Base-by-base conservation (phyloP, 306 rosid genomes). In the Lupinus albus region DNA sequence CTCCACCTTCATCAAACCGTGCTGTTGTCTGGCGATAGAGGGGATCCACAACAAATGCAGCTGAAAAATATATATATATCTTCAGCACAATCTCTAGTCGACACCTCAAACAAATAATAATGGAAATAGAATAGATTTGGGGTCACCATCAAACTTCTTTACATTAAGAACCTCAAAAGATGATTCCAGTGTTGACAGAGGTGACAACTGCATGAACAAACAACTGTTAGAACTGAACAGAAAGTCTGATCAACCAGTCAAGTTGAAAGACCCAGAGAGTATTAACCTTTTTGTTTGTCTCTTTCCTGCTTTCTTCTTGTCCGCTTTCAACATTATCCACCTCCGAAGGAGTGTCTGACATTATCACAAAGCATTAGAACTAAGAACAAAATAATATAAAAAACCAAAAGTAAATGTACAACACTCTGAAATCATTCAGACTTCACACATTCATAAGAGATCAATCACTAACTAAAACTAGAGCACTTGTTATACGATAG, bases 1-100 rank as follows among this genome's bases (percentile, higher is more conserved):
- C 99, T 76, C 99, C 99, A 33, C 99, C 99, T 87, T 93, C 99
- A 44, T 93, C 97, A 63, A 93, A 93, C 78, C 88, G 90, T 62
- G 97, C 95, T 9, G 99, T 84, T 45, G 99, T 90, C 77, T 93
- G 95, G 75, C 88, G 95, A 79, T 90, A 93, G 56, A 93, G 97
- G 10, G 97, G 99, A 78, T 93, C 99, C 80, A 93, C 94, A 0
- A 90, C 81, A 78, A 93, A 93, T 68, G 99, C 96, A 79, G 89
- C 97, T 93, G 92, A 67, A 81, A 85, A 48, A 36, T n/a, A 41
- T 66, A 72, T 48, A 71, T 11, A 68, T 78, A 72, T 51, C 56
- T 63, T 67, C 17, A 68, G 77, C 64, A 83, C 54, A 76, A 56
- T 25, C 56, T 68, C 42, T 57, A 68, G 46, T 46, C 39, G 69